Evolutionary conservation across 345 rosid species (phyloP).

Genomic region (Salix exigua): DNA sequence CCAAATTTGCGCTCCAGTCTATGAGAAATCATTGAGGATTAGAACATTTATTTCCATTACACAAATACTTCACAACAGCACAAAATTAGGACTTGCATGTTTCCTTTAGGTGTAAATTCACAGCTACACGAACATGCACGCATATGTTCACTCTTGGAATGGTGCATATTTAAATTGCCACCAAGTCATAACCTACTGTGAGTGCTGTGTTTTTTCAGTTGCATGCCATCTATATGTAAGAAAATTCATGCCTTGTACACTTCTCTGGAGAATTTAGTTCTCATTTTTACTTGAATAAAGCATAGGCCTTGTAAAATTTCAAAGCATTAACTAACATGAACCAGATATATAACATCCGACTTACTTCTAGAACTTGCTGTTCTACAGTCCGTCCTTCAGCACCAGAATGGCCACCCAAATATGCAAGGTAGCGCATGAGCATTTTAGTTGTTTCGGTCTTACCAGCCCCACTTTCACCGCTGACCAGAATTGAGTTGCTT

Average conservation of each 20-base stretch:
- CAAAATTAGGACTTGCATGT: no score
- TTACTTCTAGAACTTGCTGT: conserved; percentile 79
- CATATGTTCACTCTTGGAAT: no score
- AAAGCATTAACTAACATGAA: neutral
- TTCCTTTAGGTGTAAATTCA: no score
- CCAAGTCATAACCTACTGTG: no score
- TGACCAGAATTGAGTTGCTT: conserved; percentile 79
- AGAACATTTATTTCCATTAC: no score
- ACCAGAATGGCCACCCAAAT: conserved; percentile 62
- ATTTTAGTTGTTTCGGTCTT: conserved; percentile 94
- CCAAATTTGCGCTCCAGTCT: no score
- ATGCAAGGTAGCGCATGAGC: conserved; percentile 93
- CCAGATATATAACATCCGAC: conserved; percentile 21
- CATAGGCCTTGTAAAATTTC: neutral
- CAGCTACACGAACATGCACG: no score
- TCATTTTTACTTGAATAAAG: neutral
- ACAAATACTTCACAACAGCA: no score
- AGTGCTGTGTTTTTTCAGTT: no score
- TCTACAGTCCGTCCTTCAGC: conserved; percentile 71
- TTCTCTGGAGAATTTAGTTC: neutral
- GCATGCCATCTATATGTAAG: neutral
- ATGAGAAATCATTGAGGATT: no score
- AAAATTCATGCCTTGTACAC: neutral
- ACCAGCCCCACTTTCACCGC: conserved; percentile 98
- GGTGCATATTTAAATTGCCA: no score